Evolutionary conservation across 1,284 basidiomycete genomes (phyloP).

Genomic region (Boletellus dicymbophilus): DNA sequence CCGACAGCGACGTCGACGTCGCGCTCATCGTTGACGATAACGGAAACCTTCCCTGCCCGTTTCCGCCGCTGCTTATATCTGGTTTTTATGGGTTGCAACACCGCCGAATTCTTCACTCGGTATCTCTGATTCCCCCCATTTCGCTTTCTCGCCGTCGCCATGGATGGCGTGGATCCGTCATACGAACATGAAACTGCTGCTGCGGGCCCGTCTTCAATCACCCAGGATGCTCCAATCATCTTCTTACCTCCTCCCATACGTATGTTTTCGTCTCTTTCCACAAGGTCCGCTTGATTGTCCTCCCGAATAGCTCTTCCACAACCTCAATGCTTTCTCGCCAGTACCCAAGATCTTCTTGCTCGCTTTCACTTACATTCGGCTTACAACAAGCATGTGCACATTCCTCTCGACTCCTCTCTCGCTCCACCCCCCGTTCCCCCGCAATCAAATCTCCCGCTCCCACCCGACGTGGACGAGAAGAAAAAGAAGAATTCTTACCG

Average conservation of each 20-base stretch:
- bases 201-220: conserved; percentile 34
- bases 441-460: conserved; percentile 42
- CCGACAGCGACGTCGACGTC: conserved; percentile 33
- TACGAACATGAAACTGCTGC: conserved; percentile 27
- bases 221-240: conserved; percentile 24
- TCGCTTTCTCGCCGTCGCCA: conserved; percentile 21
- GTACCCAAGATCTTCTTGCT: conserved; percentile 73
- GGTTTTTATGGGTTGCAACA: conserved; percentile 24
- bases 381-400: conserved; percentile 76
- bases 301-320: conserved; percentile 35
- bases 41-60: conserved; percentile 10
- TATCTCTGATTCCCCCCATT: conserved; percentile 28
- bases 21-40: conserved; percentile 34
- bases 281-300: conserved; percentile 13
- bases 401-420: conserved; percentile 35
- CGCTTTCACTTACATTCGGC: conserved; percentile 67
- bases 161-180: conserved; percentile 29
- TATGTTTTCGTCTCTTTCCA: conserved; percentile 15
- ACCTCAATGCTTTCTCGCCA: conserved; percentile 53
- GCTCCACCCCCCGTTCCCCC: conserved; percentile 28
- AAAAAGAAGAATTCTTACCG: conserved; percentile 79
- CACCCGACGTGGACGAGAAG: conserved; percentile 57
- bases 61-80: background rate
- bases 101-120: conserved; percentile 11
- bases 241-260: conserved; percentile 30